Percentiles rank a stretch among this genome's conserved stretches.
Conservation (phyloP, 2,329 filamentous ascomycete species). For the Beauveria medogensis region DNA sequence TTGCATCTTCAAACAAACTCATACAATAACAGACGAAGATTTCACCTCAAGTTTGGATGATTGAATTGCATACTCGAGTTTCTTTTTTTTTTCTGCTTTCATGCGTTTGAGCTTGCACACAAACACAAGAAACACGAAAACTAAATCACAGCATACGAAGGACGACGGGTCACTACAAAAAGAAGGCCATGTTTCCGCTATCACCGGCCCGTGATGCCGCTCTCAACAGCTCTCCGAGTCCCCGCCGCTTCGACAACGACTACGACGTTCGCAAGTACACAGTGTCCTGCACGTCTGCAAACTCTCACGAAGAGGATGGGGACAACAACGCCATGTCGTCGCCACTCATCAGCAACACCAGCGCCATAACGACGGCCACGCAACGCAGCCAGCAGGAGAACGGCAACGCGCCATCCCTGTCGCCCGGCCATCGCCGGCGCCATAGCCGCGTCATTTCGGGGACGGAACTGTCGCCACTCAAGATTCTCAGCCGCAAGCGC, state of each 20-base stretch:
- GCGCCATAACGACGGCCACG: constrained; percentile 23
- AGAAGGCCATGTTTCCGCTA: constrained; percentile 30
- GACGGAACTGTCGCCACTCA: constrained; percentile 48
- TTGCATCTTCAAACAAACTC: background rate
- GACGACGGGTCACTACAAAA: background rate
- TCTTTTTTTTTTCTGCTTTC: background rate
- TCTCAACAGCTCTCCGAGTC: constrained; percentile 28
- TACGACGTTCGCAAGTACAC: constrained; percentile 27
- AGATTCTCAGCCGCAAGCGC: constrained; percentile 34
- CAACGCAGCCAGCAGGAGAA: background rate
- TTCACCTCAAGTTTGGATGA: background rate
- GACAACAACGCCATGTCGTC: constrained; percentile 21
- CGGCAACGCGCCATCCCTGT: constrained; percentile 15
- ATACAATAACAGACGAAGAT: background rate
- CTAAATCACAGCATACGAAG: background rate
- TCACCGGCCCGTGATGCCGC: constrained; percentile 29
- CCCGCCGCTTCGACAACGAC: constrained; percentile 21
- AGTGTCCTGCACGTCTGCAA: constrained; percentile 15
- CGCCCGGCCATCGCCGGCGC: constrained; percentile 39
- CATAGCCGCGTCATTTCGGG: constrained; percentile 50
- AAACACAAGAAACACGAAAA: background rate
- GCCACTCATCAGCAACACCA: constrained; percentile 40
- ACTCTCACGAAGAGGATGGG: background rate
- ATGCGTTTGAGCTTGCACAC: background rate
- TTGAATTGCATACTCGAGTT: background rate